phyloP scores from a whole-genome alignment of 768 basidiomycete species.

The Sarcomyxa edulis region DNA sequence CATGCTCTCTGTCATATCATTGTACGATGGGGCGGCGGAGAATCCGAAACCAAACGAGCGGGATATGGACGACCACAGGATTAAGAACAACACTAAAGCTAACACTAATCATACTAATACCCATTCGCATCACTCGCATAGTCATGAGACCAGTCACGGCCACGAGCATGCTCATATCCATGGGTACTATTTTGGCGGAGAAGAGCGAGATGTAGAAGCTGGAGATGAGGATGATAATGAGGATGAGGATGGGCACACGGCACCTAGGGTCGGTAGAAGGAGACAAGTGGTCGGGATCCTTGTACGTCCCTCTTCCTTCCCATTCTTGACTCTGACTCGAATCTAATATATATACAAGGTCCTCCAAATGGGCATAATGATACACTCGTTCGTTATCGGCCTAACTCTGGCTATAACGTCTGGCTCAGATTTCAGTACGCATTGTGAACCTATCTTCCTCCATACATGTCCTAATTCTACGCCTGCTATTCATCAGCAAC shows the following conservation, averaged over 20 bases:
- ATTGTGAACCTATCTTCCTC: not conserved
- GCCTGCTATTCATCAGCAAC: conserved; percentile 58
- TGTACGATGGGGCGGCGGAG: too few species aligned
- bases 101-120: too few species aligned
- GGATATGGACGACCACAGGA: too few species aligned
- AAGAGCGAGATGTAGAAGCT: not conserved
- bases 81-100: too few species aligned
- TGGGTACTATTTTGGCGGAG: conserved; percentile 1
- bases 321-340: not conserved
- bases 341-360: conserved; percentile 36
- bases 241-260: conserved; percentile 12
- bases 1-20: too few species aligned
- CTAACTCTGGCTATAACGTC: conserved; percentile 65
- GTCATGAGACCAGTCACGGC: not conserved
- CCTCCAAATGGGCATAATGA: conserved; percentile 81
- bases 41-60: not conserved
- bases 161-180: not conserved
- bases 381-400: conserved; percentile 78
- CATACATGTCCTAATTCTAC: not conserved
- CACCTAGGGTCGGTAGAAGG: conserved; percentile 39
- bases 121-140: too few species aligned
- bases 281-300: conserved; percentile 73
- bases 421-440: conserved; percentile 68
- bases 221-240: conserved; percentile 12
- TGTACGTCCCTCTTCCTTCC: conserved; percentile 30